Conservation (phyloP, 768 basidiomycete genomes). For the Leccinum arenicola region DNA sequence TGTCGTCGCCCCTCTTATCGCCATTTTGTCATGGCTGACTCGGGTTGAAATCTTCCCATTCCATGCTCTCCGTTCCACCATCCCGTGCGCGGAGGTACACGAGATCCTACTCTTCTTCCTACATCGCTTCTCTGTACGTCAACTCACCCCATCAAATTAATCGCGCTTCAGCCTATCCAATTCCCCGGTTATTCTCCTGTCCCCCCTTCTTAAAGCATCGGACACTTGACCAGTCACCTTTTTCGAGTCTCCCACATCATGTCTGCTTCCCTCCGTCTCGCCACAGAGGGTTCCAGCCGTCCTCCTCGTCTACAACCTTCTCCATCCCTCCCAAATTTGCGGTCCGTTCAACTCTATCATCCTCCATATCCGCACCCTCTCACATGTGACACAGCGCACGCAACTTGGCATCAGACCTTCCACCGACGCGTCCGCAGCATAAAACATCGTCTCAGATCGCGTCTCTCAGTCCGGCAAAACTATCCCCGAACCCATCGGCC, state of each 20-base stretch:
- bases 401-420: conserved; percentile 26
- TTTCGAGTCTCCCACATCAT: conserved; percentile 31
- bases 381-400: conserved; percentile 25
- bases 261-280: conserved; percentile 23
- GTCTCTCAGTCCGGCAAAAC: conserved; percentile 13
- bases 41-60: conserved; percentile 17
- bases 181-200: conserved; percentile 32
- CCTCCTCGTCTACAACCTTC: conserved; percentile 58
- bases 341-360: conserved; percentile 36
- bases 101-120: conserved; percentile 24
- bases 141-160: conserved; percentile 32
- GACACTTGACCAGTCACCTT: conserved; percentile 27
- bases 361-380: background rate
- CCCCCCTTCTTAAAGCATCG: conserved; percentile 31
- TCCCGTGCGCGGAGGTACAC: conserved; percentile 20
- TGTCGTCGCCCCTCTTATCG: conserved; percentile 11
- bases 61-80: conserved; percentile 17
- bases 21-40: conserved; percentile 13
- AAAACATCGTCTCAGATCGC: conserved; percentile 20
- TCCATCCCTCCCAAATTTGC: conserved; percentile 69
- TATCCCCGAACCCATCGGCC: conserved; percentile 8
- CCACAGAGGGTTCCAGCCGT: conserved; percentile 25
- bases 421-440: conserved; percentile 27
- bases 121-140: conserved; percentile 37
- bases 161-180: conserved; percentile 28